Base-by-base conservation (phyloP, 2,329 filamentous ascomycete species). In the Cladorrhinum sp. region DNA sequence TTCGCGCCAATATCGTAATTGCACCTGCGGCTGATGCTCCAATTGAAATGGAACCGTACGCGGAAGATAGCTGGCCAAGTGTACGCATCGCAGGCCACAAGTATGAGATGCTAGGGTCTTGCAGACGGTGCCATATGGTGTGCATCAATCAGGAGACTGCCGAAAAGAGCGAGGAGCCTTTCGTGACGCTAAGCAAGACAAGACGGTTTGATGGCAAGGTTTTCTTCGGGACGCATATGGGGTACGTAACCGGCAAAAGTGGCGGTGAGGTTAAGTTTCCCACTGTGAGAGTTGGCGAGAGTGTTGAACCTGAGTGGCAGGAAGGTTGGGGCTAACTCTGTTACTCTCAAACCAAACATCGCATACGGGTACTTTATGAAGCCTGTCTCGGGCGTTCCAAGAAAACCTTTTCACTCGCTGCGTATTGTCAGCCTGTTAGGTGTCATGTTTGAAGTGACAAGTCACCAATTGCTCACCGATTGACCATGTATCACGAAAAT, bases 51-150 rank as follows among this genome's bases (percentile, higher is more conserved):
- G 45, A 22, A 75, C 69, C 16, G 72, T 98, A 95, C 72, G 81
- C 83, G 0, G 93, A 98, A 75, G 95, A 98, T 66, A 73, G 77
- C 5, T 98, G 93, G 93, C 78, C 77, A 12, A 79, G 75, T 16
- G 69, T 96, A 45, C 79, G 76, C 8, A 89, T 97, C 60, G 90
- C 89, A 1, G 18, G 20, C 1, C 81, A 87, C 61, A 73, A 76
- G 9, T 90, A 91, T 68, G 80, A 89, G 63, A 85, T 96, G 69
- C 76, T 98, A 3, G 93, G 93, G 0, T 85, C 90, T 2, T 99
- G 95, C 70, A 85, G 92, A 62, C 81, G 95, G 61, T 99, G 95
- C 68, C 92, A 96, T 73, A 98, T 99, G 93, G 89, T 99, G 9
- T 97, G 93, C 71, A 85, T 98, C 50, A 88, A 99, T 70, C 95